These are phyloP conservation scores for Camellia granthamiana DNA, from an alignment of 148 eudicot genomes.

Conservation along the genomic window DNA sequence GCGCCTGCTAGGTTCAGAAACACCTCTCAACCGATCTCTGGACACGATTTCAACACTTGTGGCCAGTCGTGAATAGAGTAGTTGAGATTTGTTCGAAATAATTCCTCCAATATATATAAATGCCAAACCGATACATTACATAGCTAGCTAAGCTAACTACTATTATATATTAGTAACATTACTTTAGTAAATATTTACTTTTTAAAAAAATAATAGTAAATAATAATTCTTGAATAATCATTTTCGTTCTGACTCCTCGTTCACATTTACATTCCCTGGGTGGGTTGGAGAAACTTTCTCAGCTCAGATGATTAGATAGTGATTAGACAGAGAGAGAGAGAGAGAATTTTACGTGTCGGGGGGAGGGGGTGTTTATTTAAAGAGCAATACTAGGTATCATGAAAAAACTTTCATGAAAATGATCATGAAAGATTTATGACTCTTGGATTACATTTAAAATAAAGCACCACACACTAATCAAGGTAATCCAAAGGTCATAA, in stretches of 20 bases:
- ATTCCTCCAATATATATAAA: not conserved
- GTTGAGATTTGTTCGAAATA: constrained; percentile 20
- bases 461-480: too few relatives aligned
- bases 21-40: constrained; percentile 40
- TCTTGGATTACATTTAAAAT: too few relatives aligned
- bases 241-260: not conserved
- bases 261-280: not conserved
- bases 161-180: not conserved
- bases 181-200: not conserved
- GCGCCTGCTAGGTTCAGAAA: constrained; percentile 20
- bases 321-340: too few relatives aligned
- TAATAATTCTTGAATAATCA: not conserved
- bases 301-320: too few relatives aligned
- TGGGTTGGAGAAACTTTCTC: not conserved
- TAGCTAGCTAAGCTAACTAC: not conserved
- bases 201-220: too few relatives aligned
- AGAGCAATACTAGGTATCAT: too few relatives aligned
- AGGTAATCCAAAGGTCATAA: too few relatives aligned
- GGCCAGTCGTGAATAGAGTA: constrained; percentile 16
- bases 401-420: too few relatives aligned
- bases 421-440: too few relatives aligned
- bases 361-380: too few relatives aligned
- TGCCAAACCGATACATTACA: not conserved
- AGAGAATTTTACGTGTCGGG: too few relatives aligned
- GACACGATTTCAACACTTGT: constrained; percentile 44